Conservation (phyloP, 257 asterid genomes). For the Solanum microdontum region DNA sequence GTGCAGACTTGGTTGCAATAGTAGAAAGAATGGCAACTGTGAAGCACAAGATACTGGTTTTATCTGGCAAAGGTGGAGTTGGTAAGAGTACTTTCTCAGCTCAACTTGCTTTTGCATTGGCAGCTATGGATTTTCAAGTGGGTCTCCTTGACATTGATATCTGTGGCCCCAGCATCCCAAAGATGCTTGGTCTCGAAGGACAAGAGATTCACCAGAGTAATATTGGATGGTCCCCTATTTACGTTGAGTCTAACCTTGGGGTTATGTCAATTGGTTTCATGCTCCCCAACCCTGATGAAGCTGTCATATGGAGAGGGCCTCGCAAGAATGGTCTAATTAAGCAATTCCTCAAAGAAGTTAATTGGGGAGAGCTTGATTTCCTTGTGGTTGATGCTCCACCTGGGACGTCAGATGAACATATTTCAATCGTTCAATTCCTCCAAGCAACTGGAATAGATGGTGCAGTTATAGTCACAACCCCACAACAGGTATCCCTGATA, state of each 20-base stretch:
- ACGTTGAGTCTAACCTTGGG: slow-evolving; percentile 80
- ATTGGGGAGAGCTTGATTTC: slow-evolving; percentile 91
- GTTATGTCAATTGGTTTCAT: slow-evolving; percentile 67
- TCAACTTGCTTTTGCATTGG: slow-evolving; percentile 73
- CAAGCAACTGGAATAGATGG: slow-evolving; percentile 81
- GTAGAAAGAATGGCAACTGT: slow-evolving; percentile 83
- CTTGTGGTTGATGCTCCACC: slow-evolving; percentile 92
- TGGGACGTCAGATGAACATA: slow-evolving; percentile 93
- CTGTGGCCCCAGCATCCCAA: slow-evolving; percentile 90
- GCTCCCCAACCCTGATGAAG: slow-evolving; percentile 50
- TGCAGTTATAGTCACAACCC: slow-evolving; percentile 81
- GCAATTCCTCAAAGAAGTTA: slow-evolving; percentile 72
- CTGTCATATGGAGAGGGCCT: slow-evolving; percentile 89
- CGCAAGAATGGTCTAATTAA: slow-evolving; percentile 71
- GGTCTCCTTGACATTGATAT: slow-evolving; percentile 91
- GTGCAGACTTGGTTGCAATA: slow-evolving; percentile 63
- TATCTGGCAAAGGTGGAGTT: slow-evolving; percentile 93
- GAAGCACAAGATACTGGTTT: slow-evolving; percentile 82
- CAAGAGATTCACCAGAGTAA: slow-evolving; percentile 64
- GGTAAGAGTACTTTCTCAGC: slow-evolving; percentile 95
- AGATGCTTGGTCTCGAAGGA: slow-evolving; percentile 81
- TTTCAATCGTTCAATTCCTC: slow-evolving; percentile 76
- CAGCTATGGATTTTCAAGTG: slow-evolving; percentile 73
- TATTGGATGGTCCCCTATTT: slow-evolving; percentile 88
- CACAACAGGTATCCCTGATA: slow-evolving; percentile 81